phyloP scores from a whole-genome alignment of 2,329 filamentous ascomycete genomes.

The Grosmannia serpens region DNA sequence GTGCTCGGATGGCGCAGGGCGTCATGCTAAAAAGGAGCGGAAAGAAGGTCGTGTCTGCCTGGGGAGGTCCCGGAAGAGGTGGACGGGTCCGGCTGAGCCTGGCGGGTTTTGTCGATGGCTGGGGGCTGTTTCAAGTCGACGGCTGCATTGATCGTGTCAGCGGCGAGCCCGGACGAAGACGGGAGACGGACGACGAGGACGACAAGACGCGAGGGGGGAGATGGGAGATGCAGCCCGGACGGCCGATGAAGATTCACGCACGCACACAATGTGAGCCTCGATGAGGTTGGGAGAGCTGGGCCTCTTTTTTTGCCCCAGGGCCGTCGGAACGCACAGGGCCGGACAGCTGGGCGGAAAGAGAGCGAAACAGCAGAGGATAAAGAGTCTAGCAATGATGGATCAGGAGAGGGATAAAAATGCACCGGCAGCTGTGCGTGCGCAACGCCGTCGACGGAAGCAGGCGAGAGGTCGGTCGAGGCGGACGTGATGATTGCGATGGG shows the following conservation, averaged over 20 bases:
- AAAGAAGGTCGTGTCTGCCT: neutral
- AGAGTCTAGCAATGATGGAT: neutral
- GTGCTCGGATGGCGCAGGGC: neutral
- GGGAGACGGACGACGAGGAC: neutral
- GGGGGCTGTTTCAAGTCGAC: neutral
- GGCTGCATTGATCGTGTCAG: neutral
- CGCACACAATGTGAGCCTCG: neutral
- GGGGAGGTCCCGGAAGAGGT: neutral
- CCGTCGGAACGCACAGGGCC: too few species aligned
- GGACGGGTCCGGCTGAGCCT: too few species aligned
- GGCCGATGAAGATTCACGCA: neutral
- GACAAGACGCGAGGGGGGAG: neutral
- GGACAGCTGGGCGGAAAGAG: neutral
- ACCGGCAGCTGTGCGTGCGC: neutral
- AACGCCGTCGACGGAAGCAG: neutral
- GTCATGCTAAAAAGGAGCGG: neutral
- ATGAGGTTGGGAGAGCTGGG: neutral
- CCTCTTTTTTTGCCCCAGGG: too few species aligned
- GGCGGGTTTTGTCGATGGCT: too few species aligned
- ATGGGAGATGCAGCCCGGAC: neutral
- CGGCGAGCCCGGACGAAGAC: neutral
- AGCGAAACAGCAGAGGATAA: neutral
- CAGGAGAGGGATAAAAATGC: neutral
- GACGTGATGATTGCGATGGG: neutral
- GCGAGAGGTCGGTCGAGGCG: neutral